These are phyloP conservation scores for Heliosperma pusillum DNA, from an alignment of 148 eudicot genomes.

Conservation along the genomic window DNA sequence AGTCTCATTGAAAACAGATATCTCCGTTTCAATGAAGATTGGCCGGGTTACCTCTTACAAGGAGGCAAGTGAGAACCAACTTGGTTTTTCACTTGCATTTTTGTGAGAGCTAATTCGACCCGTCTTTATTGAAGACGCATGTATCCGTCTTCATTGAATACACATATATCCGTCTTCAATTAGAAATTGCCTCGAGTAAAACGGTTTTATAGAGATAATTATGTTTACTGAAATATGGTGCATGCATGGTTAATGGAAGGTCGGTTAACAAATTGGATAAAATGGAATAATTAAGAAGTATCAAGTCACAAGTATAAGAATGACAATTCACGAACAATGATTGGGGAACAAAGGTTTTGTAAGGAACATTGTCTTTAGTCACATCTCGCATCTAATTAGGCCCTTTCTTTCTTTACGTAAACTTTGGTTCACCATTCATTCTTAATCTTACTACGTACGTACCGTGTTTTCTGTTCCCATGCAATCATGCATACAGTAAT, in stretches of 20 bases:
- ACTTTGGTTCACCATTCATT: slow-evolving; percentile 8
- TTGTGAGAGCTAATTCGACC: no score
- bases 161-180: no score
- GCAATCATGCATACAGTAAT: slow-evolving; percentile 10
- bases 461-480: slow-evolving; percentile 5
- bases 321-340: neutral
- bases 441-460: slow-evolving; percentile 1
- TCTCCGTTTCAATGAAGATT: no score
- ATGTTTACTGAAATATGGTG: neutral
- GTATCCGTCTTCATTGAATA: no score
- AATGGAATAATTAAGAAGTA: neutral
- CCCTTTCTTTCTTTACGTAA: slow-evolving; percentile 7
- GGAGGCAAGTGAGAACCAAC: no score
- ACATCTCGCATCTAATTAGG: slow-evolving; percentile 14
- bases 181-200: no score
- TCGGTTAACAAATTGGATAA: neutral
- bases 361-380: slow-evolving; percentile 21
- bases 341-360: slow-evolving; percentile 22
- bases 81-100: no score
- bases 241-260: neutral
- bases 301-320: neutral
- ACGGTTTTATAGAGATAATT: no score
- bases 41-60: no score
- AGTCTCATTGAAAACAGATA: no score
- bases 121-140: no score